Evolutionary conservation across 1,139 yeast genomes (phyloP).

Genomic region (Torulaspora pretoriensis): DNA sequence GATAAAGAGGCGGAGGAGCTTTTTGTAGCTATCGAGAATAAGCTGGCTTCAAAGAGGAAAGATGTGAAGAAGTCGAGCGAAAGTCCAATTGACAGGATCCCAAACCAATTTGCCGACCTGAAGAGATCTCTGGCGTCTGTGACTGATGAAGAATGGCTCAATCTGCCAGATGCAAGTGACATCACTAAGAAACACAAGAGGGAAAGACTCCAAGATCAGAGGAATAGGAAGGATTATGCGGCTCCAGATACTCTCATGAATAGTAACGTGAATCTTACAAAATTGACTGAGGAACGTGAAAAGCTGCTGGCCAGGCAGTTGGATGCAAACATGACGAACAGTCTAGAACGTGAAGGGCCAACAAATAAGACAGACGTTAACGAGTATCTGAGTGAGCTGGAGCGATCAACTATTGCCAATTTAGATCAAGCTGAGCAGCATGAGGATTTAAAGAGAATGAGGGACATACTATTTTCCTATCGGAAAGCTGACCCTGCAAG

Average conservation of each 20-base stretch:
- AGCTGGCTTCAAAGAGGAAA: conserved; percentile 43
- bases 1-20: conserved; percentile 69
- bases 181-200: conserved; percentile 77
- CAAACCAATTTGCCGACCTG: conserved; percentile 51
- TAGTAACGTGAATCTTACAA: conserved; percentile 34
- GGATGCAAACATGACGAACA: conserved; percentile 35
- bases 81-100: conserved; percentile 23
- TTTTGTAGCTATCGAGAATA: conserved; percentile 60
- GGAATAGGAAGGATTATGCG: conserved; percentile 68
- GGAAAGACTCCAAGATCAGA: conserved; percentile 57
- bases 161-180: conserved; percentile 85
- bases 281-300: conserved; percentile 39
- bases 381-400: conserved; percentile 41
- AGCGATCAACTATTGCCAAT: conserved; percentile 19
- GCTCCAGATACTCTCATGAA: conserved; percentile 68
- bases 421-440: conserved; percentile 15
- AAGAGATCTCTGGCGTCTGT: conserved; percentile 60
- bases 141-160: conserved; percentile 71
- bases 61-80: conserved; percentile 31
- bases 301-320: conserved; percentile 36
- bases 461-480: conserved; percentile 61
- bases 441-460: conserved; percentile 53
- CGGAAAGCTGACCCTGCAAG: conserved; percentile 70
- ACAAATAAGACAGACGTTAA: conserved; percentile 33
- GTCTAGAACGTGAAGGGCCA: conserved; percentile 21